Conservation (phyloP, 169 alveolate genomes). For the Cryptosporidium bovis region DNA sequence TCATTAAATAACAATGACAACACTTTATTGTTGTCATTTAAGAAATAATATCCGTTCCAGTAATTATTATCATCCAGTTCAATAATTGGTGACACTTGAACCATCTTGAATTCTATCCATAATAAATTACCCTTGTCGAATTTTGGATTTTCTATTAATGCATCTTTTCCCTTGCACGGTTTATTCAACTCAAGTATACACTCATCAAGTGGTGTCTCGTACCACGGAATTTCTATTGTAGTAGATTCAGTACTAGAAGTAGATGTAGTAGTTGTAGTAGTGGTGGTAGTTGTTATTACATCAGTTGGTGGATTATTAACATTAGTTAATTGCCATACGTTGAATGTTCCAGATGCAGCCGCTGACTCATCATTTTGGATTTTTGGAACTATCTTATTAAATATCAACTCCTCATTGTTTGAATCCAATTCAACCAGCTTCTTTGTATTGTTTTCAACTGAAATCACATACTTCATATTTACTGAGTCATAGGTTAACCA, state of each 20-base stretch:
- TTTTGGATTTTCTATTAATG: background rate
- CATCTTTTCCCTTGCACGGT: constrained; percentile 51
- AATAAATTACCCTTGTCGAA: constrained; percentile 29
- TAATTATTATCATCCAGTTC: background rate
- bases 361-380: background rate
- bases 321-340: constrained; percentile 52
- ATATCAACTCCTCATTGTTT: constrained; percentile 12
- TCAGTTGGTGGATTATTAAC: constrained; percentile 10
- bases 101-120: constrained; percentile 1
- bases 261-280: constrained; percentile 36
- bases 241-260: background rate
- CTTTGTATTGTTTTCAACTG: constrained; percentile 32
- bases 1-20: constrained; percentile 18
- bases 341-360: background rate
- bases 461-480: constrained; percentile 23
- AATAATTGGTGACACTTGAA: background rate
- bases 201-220: constrained; percentile 4
- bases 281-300: constrained; percentile 39
- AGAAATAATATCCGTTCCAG: constrained; percentile 2
- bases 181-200: constrained; percentile 4
- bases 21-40: background rate
- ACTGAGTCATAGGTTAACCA: constrained; percentile 28
- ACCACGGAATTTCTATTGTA: background rate
- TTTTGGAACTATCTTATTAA: constrained; percentile 32
- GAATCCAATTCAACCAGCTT: constrained; percentile 31